A percentile compares a stretch with the other conserved stretches of the same genome.
These are phyloP conservation scores for Eurotiales sp. DNA, from an alignment of 2,329 filamentous ascomycete genomes.

Conservation along the genomic window DNA sequence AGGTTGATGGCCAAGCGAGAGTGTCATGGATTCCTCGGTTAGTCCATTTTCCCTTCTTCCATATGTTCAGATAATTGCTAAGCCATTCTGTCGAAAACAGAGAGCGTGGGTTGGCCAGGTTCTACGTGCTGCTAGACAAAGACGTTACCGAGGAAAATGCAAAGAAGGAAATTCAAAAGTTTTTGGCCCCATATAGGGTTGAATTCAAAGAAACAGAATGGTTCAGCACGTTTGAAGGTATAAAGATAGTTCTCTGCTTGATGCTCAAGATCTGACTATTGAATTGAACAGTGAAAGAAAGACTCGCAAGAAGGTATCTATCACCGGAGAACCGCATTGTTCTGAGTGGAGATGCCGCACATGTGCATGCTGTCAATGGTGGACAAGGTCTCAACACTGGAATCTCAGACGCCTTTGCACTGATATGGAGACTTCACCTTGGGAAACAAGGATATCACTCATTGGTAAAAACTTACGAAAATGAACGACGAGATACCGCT, in stretches of 20 bases:
- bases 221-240: conserved; percentile 14
- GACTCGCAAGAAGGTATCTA: conserved; percentile 6
- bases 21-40: conserved; percentile 11
- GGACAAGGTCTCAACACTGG: conserved; percentile 12
- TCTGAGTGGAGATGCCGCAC: conserved; percentile 10
- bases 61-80: background rate
- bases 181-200: conserved; percentile 10
- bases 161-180: conserved; percentile 7
- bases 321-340: background rate
- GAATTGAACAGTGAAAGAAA: conserved; percentile 9
- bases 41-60: background rate
- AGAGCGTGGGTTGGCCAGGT: conserved; percentile 8
- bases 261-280: background rate
- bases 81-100: background rate
- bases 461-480: conserved; percentile 7
- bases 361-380: conserved; percentile 10
- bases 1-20: conserved; percentile 5
- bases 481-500: conserved; percentile 8
- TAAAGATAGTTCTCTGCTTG: background rate
- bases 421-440: conserved; percentile 3
- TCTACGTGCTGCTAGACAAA: conserved; percentile 8
- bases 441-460: background rate
- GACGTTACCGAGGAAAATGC: conserved; percentile 8
- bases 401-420: conserved; percentile 9
- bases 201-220: conserved; percentile 10